Evolutionary conservation across 208 protist species (phyloP).

Genomic region (Trichomonas vaginalis): DNA sequence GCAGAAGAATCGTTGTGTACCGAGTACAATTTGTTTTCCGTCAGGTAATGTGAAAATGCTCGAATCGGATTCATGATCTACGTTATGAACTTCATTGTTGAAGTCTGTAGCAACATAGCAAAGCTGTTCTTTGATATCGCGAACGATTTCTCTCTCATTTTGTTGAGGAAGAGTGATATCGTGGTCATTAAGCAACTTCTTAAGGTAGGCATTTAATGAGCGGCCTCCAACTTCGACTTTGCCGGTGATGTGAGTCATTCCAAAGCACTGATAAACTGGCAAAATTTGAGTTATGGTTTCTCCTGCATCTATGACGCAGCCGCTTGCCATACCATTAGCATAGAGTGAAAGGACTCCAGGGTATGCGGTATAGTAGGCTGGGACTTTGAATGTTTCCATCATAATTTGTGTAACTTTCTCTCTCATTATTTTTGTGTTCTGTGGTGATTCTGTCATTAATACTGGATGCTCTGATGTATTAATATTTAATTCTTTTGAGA

Average conservation of each 20-base stretch:
- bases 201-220: not conserved
- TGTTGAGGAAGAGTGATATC: not conserved
- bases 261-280: not conserved
- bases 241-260: not conserved
- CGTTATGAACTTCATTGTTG: slow-evolving; percentile 40
- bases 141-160: slow-evolving; percentile 49
- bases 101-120: slow-evolving; percentile 52
- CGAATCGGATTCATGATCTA: slow-evolving; percentile 28
- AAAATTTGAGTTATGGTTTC: not conserved
- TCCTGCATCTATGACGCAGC: not conserved
- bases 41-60: slow-evolving; percentile 55
- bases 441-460: not conserved
- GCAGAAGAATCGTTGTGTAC: slow-evolving; percentile 44
- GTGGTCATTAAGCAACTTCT: not conserved
- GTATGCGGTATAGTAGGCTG: not conserved
- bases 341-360: not conserved
- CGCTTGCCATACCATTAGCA: not conserved
- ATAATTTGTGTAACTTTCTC: not conserved
- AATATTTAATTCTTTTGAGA: not conserved
- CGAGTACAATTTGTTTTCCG: slow-evolving; percentile 37
- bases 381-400: slow-evolving; percentile 13
- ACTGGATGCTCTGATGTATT: not conserved
- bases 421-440: not conserved
- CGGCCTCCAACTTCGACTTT: not conserved
- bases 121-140: slow-evolving; percentile 58